These are phyloP conservation scores for Atalantia buxifolia DNA, from an alignment of 345 rosid species.

Conservation along the genomic window DNA sequence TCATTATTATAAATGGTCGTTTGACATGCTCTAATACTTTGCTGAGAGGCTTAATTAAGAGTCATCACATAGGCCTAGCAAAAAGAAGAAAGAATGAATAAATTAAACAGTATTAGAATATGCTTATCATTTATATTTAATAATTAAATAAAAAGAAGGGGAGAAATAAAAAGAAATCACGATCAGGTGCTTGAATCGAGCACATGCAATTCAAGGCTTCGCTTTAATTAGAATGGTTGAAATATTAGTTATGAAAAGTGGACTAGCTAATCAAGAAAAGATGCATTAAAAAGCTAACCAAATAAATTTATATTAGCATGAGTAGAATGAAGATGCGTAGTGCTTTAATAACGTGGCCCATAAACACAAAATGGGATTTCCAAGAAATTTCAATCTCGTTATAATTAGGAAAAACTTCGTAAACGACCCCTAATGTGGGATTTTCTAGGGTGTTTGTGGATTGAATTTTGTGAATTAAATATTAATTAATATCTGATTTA, in stretches of 20 bases:
- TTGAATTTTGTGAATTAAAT: too few species aligned
- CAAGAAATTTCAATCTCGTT: not conserved
- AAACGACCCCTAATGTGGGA: not conserved
- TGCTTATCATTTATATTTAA: too few species aligned
- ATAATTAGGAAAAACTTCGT: not conserved
- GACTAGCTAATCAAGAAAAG: not conserved
- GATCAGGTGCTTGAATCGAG: not conserved
- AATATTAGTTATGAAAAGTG: not conserved
- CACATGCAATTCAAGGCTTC: not conserved
- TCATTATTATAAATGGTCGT: not conserved
- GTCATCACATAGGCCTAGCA: not conserved
- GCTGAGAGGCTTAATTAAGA: not conserved
- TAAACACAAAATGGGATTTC: not conserved
- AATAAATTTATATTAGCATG: not conserved
- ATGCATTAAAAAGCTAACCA: not conserved
- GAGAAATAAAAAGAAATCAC: not conserved
- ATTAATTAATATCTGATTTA: too few species aligned
- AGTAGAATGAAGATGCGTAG: not conserved
- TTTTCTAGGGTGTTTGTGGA: too few species aligned
- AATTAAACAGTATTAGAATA: too few species aligned
- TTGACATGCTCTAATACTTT: not conserved
- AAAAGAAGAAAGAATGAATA: not conserved
- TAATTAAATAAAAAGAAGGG: not conserved
- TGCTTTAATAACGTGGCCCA: not conserved
- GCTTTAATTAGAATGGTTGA: not conserved